A percentile compares a stretch with the other conserved stretches of the same genome.
Evolutionary conservation across 2,329 filamentous ascomycete genomes (phyloP).

Genomic region (Metarhizium brunneum): DNA sequence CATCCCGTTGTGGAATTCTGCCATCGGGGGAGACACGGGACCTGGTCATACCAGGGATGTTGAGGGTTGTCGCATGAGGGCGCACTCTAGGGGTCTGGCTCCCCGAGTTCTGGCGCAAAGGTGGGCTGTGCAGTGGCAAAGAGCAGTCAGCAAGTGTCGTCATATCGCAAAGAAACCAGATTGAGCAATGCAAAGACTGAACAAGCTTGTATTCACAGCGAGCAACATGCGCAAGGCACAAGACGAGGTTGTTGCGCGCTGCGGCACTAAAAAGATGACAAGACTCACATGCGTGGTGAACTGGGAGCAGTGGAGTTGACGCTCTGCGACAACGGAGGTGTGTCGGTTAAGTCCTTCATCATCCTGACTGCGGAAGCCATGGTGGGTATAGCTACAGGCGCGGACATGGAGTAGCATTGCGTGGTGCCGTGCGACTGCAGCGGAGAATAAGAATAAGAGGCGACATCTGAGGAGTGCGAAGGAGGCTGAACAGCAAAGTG

Average conservation of each 20-base stretch:
- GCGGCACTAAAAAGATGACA: not conserved
- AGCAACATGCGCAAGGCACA: not conserved
- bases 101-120: constrained; percentile 64
- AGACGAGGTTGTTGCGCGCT: not conserved
- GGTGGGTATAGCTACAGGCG: constrained; percentile 22
- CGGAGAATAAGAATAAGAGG: constrained; percentile 7
- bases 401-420: constrained; percentile 6
- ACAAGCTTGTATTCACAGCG: not conserved
- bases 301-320: constrained; percentile 48
- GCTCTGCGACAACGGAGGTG: constrained; percentile 47
- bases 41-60: constrained; percentile 92
- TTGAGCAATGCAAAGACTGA: not conserved
- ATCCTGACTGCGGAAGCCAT: constrained; percentile 32
- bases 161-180: too few relatives aligned
- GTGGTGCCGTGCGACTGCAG: not conserved
- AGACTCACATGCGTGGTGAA: constrained; percentile 48
- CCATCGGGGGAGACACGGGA: constrained; percentile 94
- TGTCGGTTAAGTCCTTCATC: constrained; percentile 38
- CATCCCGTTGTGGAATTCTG: constrained; percentile 84
- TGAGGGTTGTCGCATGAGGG: constrained; percentile 84
- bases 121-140: constrained; percentile 39
- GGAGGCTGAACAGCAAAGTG: constrained; percentile 23
- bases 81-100: constrained; percentile 68
- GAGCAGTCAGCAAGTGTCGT: not conserved
- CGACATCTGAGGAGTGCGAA: constrained; percentile 21